Evolutionary conservation across 305 asterid species (phyloP).

Genomic region (Rubia tinctorum): DNA sequence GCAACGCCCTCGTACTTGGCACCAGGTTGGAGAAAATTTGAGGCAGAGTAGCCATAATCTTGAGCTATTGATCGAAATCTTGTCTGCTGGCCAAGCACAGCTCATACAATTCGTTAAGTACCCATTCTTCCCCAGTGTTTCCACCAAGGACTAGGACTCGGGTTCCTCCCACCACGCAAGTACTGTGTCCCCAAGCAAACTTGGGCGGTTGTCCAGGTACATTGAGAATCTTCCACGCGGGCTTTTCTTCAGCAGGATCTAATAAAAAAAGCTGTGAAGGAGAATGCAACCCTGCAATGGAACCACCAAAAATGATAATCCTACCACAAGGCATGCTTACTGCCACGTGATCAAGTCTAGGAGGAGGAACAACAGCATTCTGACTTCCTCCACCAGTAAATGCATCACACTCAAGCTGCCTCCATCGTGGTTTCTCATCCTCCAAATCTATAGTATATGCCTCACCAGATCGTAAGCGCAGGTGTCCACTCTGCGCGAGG

Average conservation of each 20-base stretch:
- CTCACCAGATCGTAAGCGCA: conserved; percentile 84
- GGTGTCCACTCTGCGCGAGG: conserved; percentile 84
- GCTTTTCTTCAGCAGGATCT: conserved; percentile 89
- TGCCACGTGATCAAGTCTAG: conserved; percentile 89
- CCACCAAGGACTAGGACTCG: conserved; percentile 92
- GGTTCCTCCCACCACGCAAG: conserved; percentile 88
- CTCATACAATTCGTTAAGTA: conserved; percentile 79
- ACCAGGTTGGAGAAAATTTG: too few relatives aligned
- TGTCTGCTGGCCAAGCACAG: conserved; percentile 83
- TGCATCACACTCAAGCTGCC: conserved; percentile 68
- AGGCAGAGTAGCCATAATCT: background rate
- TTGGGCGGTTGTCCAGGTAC: conserved; percentile 93
- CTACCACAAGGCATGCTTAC: conserved; percentile 95
- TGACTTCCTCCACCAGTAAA: conserved; percentile 66
- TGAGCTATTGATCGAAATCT: conserved; percentile 53
- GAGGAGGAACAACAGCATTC: conserved; percentile 74
- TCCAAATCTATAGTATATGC: conserved; percentile 80
- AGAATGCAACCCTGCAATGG: conserved; percentile 85
- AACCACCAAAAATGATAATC: conserved; percentile 84
- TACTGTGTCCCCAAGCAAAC: conserved; percentile 96
- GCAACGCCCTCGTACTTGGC: background rate
- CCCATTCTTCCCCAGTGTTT: conserved; percentile 93
- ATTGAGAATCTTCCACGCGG: conserved; percentile 74
- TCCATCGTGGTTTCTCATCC: conserved; percentile 73
- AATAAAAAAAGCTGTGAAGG: conserved; percentile 83